phyloP scores from a whole-genome alignment of 305 asterid genomes.

The Stenogyne calaminthoides region DNA sequence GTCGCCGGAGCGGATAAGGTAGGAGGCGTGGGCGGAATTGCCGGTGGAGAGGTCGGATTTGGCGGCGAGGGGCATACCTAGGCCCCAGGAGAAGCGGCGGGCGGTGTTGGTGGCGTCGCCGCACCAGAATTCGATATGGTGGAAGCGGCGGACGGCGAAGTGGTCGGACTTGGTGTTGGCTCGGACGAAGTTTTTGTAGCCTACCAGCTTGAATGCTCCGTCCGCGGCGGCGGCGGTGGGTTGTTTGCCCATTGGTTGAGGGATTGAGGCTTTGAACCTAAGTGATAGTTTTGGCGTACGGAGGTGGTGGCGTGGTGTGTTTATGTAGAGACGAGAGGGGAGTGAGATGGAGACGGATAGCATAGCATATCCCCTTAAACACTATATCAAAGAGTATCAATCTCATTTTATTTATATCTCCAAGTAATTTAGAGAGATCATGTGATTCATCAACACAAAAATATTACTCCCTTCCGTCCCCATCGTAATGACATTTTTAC shows the following conservation, averaged over 20 bases:
- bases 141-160: conserved; percentile 72
- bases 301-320: conserved; percentile 22
- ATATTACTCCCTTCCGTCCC: too few relatives aligned
- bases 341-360: neutral
- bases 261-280: conserved; percentile 18
- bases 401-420: neutral
- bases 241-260: conserved; percentile 32
- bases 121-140: conserved; percentile 90
- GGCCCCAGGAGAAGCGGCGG: conserved; percentile 86
- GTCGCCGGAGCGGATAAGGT: conserved; percentile 73
- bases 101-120: conserved; percentile 86
- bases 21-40: conserved; percentile 82
- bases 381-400: too few relatives aligned
- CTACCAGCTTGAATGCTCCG: conserved; percentile 53
- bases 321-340: conserved; percentile 15
- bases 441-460: too few relatives aligned
- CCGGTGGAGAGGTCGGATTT: conserved; percentile 97
- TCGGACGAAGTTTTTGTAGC: conserved; percentile 60
- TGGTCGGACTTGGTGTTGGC: conserved; percentile 65
- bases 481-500: too few relatives aligned
- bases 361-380: neutral
- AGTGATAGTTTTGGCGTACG: neutral
- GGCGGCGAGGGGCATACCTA: conserved; percentile 74
- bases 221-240: conserved; percentile 22
- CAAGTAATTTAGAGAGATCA: neutral